Evolutionary conservation across 164 flowering plant species (phyloP).

Genomic region (Kalanchoe fedtschenkoi): DNA sequence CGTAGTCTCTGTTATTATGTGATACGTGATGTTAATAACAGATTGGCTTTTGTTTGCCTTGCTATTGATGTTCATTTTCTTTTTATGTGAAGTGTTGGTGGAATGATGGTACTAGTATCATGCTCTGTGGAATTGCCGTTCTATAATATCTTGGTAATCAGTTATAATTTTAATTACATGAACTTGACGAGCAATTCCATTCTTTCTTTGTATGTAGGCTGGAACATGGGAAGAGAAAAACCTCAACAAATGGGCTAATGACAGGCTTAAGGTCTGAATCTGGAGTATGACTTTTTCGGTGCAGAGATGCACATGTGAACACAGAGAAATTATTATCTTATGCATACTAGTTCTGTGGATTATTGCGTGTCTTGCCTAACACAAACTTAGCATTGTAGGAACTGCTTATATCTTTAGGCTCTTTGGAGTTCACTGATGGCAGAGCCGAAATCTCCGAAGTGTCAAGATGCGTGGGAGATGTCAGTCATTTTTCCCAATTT

Average conservation of each 20-base stretch:
- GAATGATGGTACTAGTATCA: neutral
- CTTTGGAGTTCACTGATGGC: conserved; percentile 66
- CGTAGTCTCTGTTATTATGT: neutral
- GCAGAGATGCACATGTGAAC: neutral
- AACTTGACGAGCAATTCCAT: neutral
- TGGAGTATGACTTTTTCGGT: neutral
- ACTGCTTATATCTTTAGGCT: conserved; percentile 45
- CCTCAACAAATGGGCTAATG: conserved; percentile 74
- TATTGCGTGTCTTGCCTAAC: neutral
- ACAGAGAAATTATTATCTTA: neutral
- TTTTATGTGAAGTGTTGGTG: neutral
- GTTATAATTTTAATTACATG: neutral
- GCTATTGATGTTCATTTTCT: neutral
- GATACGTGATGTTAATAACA: neutral
- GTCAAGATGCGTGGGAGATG: conserved; percentile 76
- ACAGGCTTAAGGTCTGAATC: conserved; percentile 61
- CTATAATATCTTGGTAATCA: neutral
- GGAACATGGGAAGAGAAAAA: conserved; percentile 99
- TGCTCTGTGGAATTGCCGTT: neutral
- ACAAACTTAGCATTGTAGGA: conserved; percentile 37
- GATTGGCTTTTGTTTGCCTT: neutral
- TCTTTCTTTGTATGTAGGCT: conserved; percentile 41
- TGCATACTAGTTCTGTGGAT: neutral
- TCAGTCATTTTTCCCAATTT: conserved; percentile 27
- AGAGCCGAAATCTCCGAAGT: conserved; percentile 72